Base-by-base conservation (phyloP, 2,329 filamentous ascomycete genomes). In the Ceratocystis harringtonii region DNA sequence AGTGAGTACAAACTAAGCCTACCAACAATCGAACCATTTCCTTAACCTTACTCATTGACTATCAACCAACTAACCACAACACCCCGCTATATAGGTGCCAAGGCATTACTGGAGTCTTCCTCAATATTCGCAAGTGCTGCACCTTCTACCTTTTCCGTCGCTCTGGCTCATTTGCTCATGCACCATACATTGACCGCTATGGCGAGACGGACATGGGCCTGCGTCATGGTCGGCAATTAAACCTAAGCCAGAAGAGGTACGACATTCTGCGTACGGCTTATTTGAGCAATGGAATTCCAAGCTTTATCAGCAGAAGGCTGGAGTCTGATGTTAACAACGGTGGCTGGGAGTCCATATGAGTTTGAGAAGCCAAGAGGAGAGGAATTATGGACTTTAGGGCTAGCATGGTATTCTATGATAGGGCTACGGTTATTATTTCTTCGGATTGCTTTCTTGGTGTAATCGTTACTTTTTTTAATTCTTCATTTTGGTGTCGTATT, bases 291-390 rank as follows among this genome's bases (percentile, higher is more conserved):
- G 87, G 88, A 3, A 84, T 99, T 32, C 92, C 92, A 44, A 95
- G 89, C 70, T 85, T 90, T 60, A 96, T 99, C 73, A 89, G 88
- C 69, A 81, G 94, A 69, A 92, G 90, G 75, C 76, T 99, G 69
- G 94, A 99, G 78, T 88, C 90, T 15, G 94, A 99, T 74, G 90
- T 96, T 57, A 99, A 99, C 73, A 96, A 90, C 71, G 94, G 94
- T 0, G 94, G 94, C 0, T 99, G 94, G 94, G 94, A 99, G 78
- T 96, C 85, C n/a, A 80, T 85, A 63, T 82, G 22, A 52, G 15
- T 17, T 22, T 19, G 48, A 52, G 48, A 25, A 8, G n/a, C 22
- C 2, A 25, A 52, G 48, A 12, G 6, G 19, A 5, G n/a, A 10
- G n/a, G 48, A 6, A 52, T 19, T 1, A 48, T 48, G 45, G 17